These are phyloP conservation scores for Penicillium griseofulvum DNA, from an alignment of 2,329 filamentous ascomycete genomes.

Conservation along the genomic window DNA sequence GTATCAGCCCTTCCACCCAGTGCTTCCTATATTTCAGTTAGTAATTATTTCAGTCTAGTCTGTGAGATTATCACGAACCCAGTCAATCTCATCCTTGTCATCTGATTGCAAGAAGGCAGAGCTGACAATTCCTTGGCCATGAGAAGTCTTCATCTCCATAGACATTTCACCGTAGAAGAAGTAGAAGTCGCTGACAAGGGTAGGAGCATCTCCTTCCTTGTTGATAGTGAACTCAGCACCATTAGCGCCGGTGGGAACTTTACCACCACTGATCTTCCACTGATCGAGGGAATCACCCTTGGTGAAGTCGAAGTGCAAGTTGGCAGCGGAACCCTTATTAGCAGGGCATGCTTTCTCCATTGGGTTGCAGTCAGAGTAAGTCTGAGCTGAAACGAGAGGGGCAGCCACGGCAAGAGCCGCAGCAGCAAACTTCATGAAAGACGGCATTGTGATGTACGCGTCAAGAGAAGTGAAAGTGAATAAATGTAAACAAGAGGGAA, in stretches of 20 bases:
- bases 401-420: slow-evolving; percentile 32
- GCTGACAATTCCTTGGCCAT: slow-evolving; percentile 87
- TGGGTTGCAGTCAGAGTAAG: slow-evolving; percentile 74
- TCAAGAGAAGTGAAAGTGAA: not conserved
- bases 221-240: slow-evolving; percentile 80
- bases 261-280: slow-evolving; percentile 67
- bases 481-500: not conserved
- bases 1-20: slow-evolving; percentile 36
- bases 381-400: slow-evolving; percentile 59
- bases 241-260: slow-evolving; percentile 63
- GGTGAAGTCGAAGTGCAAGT: slow-evolving; percentile 40
- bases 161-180: slow-evolving; percentile 97
- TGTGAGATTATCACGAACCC: slow-evolving; percentile 74
- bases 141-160: slow-evolving; percentile 78
- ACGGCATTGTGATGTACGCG: slow-evolving; percentile 26
- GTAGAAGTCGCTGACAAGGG: slow-evolving; percentile 85
- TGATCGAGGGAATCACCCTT: slow-evolving; percentile 51
- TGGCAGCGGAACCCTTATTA: slow-evolving; percentile 64
- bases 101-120: slow-evolving; percentile 92
- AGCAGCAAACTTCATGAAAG: slow-evolving; percentile 31
- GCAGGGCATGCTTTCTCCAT: slow-evolving; percentile 56
- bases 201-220: slow-evolving; percentile 76
- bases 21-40: slow-evolving; percentile 33
- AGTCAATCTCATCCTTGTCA: slow-evolving; percentile 90
- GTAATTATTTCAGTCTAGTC: slow-evolving; percentile 53